Conservation (phyloP, 2,329 filamentous ascomycete genomes). For the Colletotrichum zoysiae region DNA sequence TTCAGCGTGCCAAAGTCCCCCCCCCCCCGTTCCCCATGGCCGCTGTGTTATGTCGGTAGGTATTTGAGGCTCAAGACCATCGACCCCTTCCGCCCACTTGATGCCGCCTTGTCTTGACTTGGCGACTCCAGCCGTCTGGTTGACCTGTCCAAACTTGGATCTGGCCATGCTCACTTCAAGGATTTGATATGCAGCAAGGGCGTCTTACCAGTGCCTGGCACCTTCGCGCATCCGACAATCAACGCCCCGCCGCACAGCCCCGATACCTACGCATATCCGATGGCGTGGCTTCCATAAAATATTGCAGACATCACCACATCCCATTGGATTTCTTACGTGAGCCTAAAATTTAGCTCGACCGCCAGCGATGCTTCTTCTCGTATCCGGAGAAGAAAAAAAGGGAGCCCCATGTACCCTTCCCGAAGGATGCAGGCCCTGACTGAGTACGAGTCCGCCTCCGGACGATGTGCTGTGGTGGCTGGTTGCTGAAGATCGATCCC, state of each 20-base stretch:
- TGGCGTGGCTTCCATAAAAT: constrained; percentile 5
- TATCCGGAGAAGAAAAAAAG: constrained; percentile 24
- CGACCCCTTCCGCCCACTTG: neutral
- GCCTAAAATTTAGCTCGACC: constrained; percentile 14
- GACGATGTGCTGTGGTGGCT: constrained; percentile 34
- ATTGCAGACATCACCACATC: constrained; percentile 6
- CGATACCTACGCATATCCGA: constrained; percentile 6
- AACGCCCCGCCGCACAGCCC: constrained; percentile 36
- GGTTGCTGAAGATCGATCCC: constrained; percentile 19
- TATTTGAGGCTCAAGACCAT: constrained; percentile 11
- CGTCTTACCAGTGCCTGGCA: constrained; percentile 1
- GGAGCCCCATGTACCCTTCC: neutral
- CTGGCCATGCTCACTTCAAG: neutral
- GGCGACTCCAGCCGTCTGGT: neutral
- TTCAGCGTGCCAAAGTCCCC: neutral
- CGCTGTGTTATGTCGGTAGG: neutral
- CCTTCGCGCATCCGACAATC: constrained; percentile 19
- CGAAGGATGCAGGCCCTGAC: constrained; percentile 16
- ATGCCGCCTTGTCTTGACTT: constrained; percentile 6
- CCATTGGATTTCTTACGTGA: constrained; percentile 36
- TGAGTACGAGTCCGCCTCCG: neutral
- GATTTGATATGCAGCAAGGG: neutral
- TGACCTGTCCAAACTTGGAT: neutral
- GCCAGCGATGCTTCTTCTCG: constrained; percentile 14
- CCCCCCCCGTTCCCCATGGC: too few relatives aligned